Evolutionary conservation across 805 yeast genomes (phyloP).

Genomic region (Candida mattraensis): DNA sequence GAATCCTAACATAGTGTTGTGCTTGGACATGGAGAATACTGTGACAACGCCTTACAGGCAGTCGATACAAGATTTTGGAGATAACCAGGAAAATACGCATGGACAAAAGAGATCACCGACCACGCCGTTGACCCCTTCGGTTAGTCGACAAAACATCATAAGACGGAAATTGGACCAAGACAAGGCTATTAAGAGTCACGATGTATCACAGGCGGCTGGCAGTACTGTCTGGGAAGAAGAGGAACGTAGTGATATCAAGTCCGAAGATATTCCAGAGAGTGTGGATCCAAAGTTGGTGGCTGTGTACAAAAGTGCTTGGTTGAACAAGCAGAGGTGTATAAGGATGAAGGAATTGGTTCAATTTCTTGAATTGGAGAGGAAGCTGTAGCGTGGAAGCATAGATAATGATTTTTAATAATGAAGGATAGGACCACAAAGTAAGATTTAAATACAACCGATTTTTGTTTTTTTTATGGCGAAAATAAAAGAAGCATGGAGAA

Average conservation of each 20-base stretch:
- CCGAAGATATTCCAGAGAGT: not conserved
- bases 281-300: conserved; percentile 3
- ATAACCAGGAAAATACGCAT: conserved; percentile 3
- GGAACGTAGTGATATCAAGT: too few relatives aligned
- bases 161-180: conserved; percentile 23
- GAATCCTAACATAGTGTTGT: too few relatives aligned
- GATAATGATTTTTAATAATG: not conserved
- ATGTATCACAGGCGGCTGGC: too few relatives aligned
- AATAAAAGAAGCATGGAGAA: too few relatives aligned
- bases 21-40: not conserved
- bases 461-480: too few relatives aligned
- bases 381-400: conserved; percentile 1
- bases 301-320: conserved; percentile 20
- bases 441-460: too few relatives aligned
- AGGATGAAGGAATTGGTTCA: conserved; percentile 16
- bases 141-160: conserved; percentile 26
- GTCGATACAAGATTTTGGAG: not conserved
- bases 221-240: too few relatives aligned
- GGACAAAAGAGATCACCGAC: conserved; percentile 31
- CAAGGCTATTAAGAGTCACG: conserved; percentile 3
- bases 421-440: conserved; percentile 5
- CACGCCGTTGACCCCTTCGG: conserved; percentile 33
- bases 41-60: conserved; percentile 10
- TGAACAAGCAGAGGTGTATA: conserved; percentile 13
- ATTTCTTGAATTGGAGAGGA: conserved; percentile 26